Evolutionary conservation across 257 asterid species (phyloP), one percentile per base, ranked within the genome.

Genomic region (Penstemon barbatus): DNA sequence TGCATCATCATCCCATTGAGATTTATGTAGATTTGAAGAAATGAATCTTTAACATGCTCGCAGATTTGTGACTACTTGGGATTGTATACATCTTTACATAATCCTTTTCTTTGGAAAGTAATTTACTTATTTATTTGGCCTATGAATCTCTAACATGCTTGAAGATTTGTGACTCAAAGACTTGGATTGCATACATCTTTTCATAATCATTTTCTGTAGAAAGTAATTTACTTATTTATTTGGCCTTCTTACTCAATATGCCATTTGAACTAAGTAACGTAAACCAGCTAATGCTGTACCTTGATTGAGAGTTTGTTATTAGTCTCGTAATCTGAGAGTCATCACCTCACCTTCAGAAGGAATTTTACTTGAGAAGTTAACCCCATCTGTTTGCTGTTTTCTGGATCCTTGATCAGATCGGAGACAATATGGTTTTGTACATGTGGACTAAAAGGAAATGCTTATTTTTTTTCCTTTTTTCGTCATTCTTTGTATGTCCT

Each of bases 281-380:
- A 74, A 71, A 63, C 42, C 50, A 71, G 59, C 36, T 51, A 62
- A 63, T 49, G 53, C 38, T 71, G 38, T 38, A 69, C 71, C 43
- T 71, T 45, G 40, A 11, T 43, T 38, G 15, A 6, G 67, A 57
- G 15, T 63, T 7, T 58, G 12, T 55, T 65, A 59, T 54, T 46
- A 18, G 55, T 8, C 39, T 56, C 44, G 33, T 44, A 45, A 41
- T 55, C 15, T 53, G 55, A 5, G 25, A 25, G 65, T 61, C 48
- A 46, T 36, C 41, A 58, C 40, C 61, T 46, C 4, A 50, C 45
- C 9, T 2, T 18, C 50, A 49, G 38, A 40, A 46, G 6, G 9
- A 9, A 3, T 18, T 8, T 44, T 18, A 8, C 49, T 48, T 19
- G 43, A 42, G 49, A 64, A 40, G 38, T 57, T 8, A 43, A 44